Evolutionary conservation across 1,139 yeast species (phyloP), one percentile per base, ranked within the genome.

Genomic region (Suhomyces maxii): DNA sequence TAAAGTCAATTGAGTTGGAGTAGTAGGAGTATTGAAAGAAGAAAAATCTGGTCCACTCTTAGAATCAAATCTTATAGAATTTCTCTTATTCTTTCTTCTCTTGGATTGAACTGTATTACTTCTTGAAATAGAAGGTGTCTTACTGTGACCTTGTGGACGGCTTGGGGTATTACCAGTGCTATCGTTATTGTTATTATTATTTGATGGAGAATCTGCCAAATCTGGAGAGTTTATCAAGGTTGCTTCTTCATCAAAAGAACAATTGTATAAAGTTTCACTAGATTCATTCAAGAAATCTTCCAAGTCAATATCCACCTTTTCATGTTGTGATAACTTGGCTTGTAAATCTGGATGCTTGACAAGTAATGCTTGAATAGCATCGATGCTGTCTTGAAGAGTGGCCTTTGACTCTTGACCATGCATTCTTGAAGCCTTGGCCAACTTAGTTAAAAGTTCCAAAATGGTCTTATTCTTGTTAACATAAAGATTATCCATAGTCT

Each of bases 341-440:
- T 57, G 61, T 40, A 74, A 59, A 47, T 73, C 78, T 5, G 79
- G 79, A 50, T 65, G 56, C 49, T 70, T 72, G 10, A 56, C 68
- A 25, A 67, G 45, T 36, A 74, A 59, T 13, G 56, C 52, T 32
- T 61, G 59, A 39, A 74, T 60, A 26, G 64, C 62, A 26, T 64
- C 63, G 18, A 68, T 58, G 50, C 65, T 67, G 46, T 72, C 71
- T 46, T 59, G 64, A 34, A 76, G 61, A 8, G 70, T 56, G 8
- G 58, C 47, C 57, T 73, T 67, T 42, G 73, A 62, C 51, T 78
- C 77, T 61, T 72, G 71, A 44, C 83, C 83, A 54, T 80, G 83
- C 30, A 66, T 55, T 50, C 69, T 75, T 3, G 83, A 69, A 11
- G 77, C 71, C 33, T 63, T 60, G 1, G 82, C 79, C 46, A 81